Evolutionary conservation across 805 yeast species (phyloP).

Genomic region (Kazachstania taianensis): DNA sequence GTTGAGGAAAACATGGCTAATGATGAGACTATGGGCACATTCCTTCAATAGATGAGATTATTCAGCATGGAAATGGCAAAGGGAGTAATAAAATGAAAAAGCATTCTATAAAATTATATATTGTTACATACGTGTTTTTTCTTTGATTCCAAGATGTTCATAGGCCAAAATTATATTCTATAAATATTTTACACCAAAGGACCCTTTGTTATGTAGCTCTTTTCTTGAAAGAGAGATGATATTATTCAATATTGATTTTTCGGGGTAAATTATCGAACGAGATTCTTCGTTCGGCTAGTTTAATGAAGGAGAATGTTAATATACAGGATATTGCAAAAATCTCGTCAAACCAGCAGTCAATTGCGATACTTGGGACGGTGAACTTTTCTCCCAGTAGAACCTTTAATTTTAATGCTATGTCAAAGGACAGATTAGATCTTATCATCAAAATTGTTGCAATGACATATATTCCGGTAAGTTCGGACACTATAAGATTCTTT

Average conservation of each 20-base stretch:
- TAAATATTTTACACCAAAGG: too few relatives aligned
- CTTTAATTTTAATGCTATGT: slow-evolving; percentile 26
- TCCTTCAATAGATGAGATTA: slow-evolving; percentile 28
- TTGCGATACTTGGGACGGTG: slow-evolving; percentile 20
- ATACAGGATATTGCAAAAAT: slow-evolving; percentile 28
- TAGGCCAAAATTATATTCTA: too few relatives aligned
- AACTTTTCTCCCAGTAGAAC: slow-evolving; percentile 26
- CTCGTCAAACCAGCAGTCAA: slow-evolving; percentile 35
- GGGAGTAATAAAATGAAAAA: too few relatives aligned
- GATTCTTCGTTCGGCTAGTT: slow-evolving; percentile 18
- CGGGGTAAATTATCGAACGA: too few relatives aligned
- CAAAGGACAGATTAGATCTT: slow-evolving; percentile 31
- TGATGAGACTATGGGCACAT: slow-evolving; percentile 50
- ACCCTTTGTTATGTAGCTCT: too few relatives aligned
- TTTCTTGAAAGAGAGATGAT: too few relatives aligned
- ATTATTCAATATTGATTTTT: too few relatives aligned
- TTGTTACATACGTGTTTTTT: too few relatives aligned
- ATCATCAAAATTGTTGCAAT: slow-evolving; percentile 33
- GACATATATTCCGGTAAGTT: slow-evolving; percentile 32
- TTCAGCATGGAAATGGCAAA: too few relatives aligned
- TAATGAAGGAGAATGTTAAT: slow-evolving; percentile 22
- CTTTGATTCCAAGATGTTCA: too few relatives aligned
- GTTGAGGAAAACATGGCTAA: slow-evolving; percentile 46
- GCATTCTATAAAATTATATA: too few relatives aligned
- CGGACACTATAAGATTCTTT: slow-evolving; percentile 32